These are phyloP conservation scores for Verbena officinalis DNA, from an alignment of 257 asterid genomes.

Conservation along the genomic window DNA sequence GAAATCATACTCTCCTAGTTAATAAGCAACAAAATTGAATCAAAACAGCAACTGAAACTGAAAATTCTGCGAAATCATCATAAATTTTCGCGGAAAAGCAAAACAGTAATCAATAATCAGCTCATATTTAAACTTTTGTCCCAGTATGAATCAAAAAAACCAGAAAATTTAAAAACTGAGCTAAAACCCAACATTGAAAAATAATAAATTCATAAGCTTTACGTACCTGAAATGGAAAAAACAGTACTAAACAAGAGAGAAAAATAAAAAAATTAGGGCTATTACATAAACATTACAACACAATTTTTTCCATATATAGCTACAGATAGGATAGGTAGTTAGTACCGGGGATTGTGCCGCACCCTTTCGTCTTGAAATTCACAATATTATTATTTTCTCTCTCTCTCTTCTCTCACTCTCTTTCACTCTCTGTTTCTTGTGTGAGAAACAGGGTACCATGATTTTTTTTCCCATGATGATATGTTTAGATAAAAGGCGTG, in stretches of 20 bases:
- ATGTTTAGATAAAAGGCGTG: constrained; percentile 47
- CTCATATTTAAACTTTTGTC: background rate
- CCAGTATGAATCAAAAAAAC: constrained; percentile 9
- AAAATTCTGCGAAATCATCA: background rate
- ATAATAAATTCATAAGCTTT: background rate
- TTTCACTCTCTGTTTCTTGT: background rate
- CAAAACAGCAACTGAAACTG: background rate
- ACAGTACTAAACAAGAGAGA: background rate
- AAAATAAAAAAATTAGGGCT: constrained; percentile 21
- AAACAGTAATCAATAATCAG: background rate
- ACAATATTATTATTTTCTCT: constrained; percentile 30
- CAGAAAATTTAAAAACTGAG: background rate
- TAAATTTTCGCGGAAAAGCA: background rate
- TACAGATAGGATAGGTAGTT: constrained; percentile 3
- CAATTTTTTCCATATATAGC: background rate
- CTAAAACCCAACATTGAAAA: background rate
- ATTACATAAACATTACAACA: background rate
- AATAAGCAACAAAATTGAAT: background rate
- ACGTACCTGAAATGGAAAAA: constrained; percentile 23
- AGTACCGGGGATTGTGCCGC: constrained; percentile 61
- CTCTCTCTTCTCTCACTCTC: constrained; percentile 15
- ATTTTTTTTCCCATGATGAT: background rate
- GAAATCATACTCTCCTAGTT: background rate
- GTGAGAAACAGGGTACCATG: constrained; percentile 10
- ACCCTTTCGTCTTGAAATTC: constrained; percentile 47